Base-by-base conservation (phyloP, 1,284 basidiomycete species). In the Puccinia novopanici region DNA sequence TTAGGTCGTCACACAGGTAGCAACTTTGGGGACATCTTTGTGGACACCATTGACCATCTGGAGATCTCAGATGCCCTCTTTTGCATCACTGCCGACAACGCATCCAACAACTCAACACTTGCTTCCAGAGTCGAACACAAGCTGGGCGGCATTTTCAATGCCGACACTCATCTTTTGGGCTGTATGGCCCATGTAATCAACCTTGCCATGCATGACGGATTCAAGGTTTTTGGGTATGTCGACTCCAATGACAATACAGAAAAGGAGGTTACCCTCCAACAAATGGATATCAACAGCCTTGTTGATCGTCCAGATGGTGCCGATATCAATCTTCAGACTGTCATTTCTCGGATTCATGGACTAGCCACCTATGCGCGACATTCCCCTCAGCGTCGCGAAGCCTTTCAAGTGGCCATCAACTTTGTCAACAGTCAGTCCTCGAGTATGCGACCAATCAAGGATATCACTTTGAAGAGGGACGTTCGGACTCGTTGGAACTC, bases 121-220 rank as follows among this genome's bases (percentile, higher is more conserved):
- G 37, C 65, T 12, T 1, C 22, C 2, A 12, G 9, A 12, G 65
- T 48, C 34, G 30, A 65, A 67, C 4, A 45, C 3, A 2, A 19
- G 17, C 27, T 37, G 6, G 30, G 30, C 15, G 27, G 59, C 6
- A 37, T 37, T 15, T 61, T 61, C 34, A 24, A 45, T 10, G 42
- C 34, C 42, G 2, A n/a, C 30, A 40, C 3, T 5, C 63, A 67
- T 6, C 63, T 40, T 22, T 27, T 68, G 22, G 67, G 67, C 22
- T 68, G 34, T 68, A 68, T 68, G 67, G 67, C 67, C 27, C 40
- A 68, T 48, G 48, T 52, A 3, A 45, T 68, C 22, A 45, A 68
- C n/a, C 67, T 68, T n/a, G 67, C 67, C 2, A 42, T 42, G 3
- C 37, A 52, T 2, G 40, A 68, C 34, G 67, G 67, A 17, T 4